A percentile compares a stretch with the other conserved stretches of the same genome.
Conservation (phyloP, 495 filamentous ascomycete species). For the Letharia lupina region DNA sequence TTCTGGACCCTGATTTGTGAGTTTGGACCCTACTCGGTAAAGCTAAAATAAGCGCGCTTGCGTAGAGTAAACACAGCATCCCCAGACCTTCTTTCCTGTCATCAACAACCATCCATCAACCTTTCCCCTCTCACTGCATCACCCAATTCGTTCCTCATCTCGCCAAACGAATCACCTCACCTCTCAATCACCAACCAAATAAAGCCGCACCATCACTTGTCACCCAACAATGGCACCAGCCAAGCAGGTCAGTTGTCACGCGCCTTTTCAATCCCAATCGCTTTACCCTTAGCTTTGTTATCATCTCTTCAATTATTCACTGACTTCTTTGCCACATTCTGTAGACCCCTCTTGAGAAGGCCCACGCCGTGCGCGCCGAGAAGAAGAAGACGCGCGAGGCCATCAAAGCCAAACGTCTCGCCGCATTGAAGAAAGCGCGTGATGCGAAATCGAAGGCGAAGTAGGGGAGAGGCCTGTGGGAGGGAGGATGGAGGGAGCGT, state of each 20-base stretch:
- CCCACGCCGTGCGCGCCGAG: constrained; percentile 15
- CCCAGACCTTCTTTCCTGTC: neutral
- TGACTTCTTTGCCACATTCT: neutral
- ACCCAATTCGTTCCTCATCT: neutral
- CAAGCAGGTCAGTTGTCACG: constrained; percentile 4
- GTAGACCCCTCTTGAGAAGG: constrained; percentile 14
- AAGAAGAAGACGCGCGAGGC: constrained; percentile 18
- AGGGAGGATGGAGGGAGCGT: neutral
- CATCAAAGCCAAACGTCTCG: constrained; percentile 18
- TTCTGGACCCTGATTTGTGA: constrained; percentile 6
- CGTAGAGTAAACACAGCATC: constrained; percentile 1
- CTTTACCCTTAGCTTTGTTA: neutral
- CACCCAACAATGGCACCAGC: constrained; percentile 7
- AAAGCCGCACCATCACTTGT: neutral
- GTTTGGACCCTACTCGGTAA: neutral
- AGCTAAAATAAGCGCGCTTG: constrained; percentile 1
- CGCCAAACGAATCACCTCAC: neutral
- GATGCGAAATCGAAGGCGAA: constrained; percentile 14
- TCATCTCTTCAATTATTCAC: neutral
- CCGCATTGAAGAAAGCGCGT: constrained; percentile 13
- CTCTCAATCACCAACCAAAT: neutral
- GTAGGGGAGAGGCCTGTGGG: neutral
- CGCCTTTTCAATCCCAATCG: neutral
- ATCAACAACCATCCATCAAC: neutral
- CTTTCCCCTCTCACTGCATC: neutral